A percentile compares a stretch with the other conserved stretches of the same genome.
Conservation (phyloP, 306 rosid genomes). For the Cucurbita maxima region DNA sequence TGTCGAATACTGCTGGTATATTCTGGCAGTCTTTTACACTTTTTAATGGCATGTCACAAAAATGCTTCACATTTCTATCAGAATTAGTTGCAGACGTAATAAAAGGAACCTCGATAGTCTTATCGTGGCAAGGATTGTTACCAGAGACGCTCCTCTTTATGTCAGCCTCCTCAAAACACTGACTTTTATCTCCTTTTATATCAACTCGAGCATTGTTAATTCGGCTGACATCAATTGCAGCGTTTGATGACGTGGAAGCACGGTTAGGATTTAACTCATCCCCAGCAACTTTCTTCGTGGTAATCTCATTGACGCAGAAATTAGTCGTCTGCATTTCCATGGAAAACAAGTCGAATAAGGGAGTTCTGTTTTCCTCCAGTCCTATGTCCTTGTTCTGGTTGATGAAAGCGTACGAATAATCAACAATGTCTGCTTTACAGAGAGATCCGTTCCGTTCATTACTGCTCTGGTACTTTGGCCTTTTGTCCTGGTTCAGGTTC, state of each 20-base stretch:
- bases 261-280: constrained; percentile 7
- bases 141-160: not conserved
- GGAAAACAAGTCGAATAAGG: constrained; percentile 16
- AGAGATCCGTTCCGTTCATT: not conserved
- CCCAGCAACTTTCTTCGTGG: not conserved
- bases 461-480: not conserved
- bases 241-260: not conserved
- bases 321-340: constrained; percentile 19
- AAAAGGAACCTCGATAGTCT: constrained; percentile 7
- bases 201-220: constrained; percentile 3
- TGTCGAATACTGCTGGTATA: constrained; percentile 22
- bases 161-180: constrained; percentile 8
- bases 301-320: constrained; percentile 1
- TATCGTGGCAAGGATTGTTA: not conserved
- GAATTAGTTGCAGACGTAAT: constrained; percentile 4
- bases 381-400: constrained; percentile 11
- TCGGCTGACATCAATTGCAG: constrained; percentile 11
- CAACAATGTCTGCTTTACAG: constrained; percentile 12
- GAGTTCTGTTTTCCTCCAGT: constrained; percentile 16
- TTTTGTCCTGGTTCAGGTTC: constrained; percentile 2
- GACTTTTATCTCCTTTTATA: constrained; percentile 1
- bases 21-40: constrained; percentile 12
- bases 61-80: not conserved
- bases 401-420: constrained; percentile 21
- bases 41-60: constrained; percentile 3